Evolutionary conservation across 2,329 filamentous ascomycete genomes (phyloP), one percentile per base, ranked within the genome.

Genomic region (Ophiostoma angusticollis): DNA sequence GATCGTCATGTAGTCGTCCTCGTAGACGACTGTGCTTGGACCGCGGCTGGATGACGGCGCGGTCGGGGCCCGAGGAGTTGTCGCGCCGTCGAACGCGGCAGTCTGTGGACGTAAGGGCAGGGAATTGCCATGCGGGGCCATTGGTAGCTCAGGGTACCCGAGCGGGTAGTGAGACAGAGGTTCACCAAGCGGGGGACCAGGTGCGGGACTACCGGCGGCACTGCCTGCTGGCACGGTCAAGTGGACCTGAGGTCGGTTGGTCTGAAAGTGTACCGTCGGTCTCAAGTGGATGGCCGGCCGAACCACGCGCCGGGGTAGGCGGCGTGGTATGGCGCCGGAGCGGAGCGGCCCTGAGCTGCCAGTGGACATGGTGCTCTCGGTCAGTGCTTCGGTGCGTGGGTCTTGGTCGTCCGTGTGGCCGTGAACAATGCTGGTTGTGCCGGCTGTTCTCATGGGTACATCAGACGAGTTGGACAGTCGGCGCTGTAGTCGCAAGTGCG

Each of bases 401-500:
- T 31, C 31, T 2, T 42, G 14, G 9, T 31, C 35, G 7, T 42
- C 31, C 28, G 40, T n/a, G n/a, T 24, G 23, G 7, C 23, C 11
- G 23, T 24, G 23, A n/a, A n/a, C n/a, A n/a, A n/a, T 24, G 23
- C 23, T 24, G 23, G 7, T 24, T 35, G n/a, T n/a, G 44, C 34
- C 6, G 45, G 39, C 19, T 38, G 30, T 32, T 42, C 41, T 1
- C 41, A 42, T 6, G 41, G 33, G 22, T 7, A 44, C 39, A 19
- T 41, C 19, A 4, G 42, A 44, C 8, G 35, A 29, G 11, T 35
- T 28, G 5, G 43, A 45, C 8, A 38, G 29, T 6, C 43, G 36
- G 6, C 38, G 39, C 17, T 36, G 36, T 6, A 42, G 37, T 9
- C 32, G 32, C 2, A 42, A 32, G 14, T 42, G 40, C 13, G 40